Evolutionary conservation across 2,329 filamentous ascomycete species (phyloP).

Genomic region (Alternaria solani): DNA sequence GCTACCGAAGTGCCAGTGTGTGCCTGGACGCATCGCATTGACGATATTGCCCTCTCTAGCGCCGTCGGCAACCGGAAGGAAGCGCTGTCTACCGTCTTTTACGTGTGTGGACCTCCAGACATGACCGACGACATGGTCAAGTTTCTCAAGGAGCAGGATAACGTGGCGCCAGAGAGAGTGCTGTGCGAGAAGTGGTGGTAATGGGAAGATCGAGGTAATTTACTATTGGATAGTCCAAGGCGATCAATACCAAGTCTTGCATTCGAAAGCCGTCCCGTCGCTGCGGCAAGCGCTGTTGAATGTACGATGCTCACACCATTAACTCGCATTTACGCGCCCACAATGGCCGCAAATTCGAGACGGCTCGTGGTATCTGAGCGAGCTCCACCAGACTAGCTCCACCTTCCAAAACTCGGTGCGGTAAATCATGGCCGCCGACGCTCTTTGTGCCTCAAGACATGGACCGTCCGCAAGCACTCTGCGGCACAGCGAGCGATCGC

Average conservation of each 20-base stretch:
- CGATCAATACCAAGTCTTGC: conserved; percentile 5
- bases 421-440: not conserved
- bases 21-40: conserved; percentile 46
- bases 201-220: conserved; percentile 9
- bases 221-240: conserved; percentile 5
- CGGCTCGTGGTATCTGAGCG: conserved; percentile 15
- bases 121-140: conserved; percentile 60
- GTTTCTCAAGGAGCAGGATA: conserved; percentile 48
- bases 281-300: conserved; percentile 27
- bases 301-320: conserved; percentile 32
- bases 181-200: conserved; percentile 64
- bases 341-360: conserved; percentile 28
- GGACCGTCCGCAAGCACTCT: not conserved
- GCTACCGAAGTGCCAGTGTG: conserved; percentile 41
- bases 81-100: conserved; percentile 52
- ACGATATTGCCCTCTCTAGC: conserved; percentile 49
- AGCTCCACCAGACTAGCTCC: conserved; percentile 6
- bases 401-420: conserved; percentile 1
- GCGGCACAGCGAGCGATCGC: conserved; percentile 6
- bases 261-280: conserved; percentile 7
- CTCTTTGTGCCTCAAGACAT: not conserved
- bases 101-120: conserved; percentile 58
- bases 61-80: conserved; percentile 50
- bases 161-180: conserved; percentile 52
- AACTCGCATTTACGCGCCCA: conserved; percentile 37